These are phyloP conservation scores for Lantana camara DNA, from an alignment of 257 asterid species.

Conservation along the genomic window DNA sequence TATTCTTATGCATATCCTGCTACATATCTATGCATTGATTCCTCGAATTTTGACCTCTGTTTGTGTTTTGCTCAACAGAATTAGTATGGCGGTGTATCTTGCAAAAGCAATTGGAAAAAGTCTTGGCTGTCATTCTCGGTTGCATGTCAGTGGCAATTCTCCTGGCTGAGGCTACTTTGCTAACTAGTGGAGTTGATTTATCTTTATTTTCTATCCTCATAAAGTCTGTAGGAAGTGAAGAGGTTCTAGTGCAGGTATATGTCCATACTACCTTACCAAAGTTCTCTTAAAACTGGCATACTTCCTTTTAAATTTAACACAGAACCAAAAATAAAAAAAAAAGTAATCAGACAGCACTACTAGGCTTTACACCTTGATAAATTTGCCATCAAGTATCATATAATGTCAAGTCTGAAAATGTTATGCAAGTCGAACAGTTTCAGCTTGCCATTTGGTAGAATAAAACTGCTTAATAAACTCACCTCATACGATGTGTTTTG, in stretches of 20 bases:
- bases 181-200: conserved; percentile 94
- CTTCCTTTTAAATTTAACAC: neutral
- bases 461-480: too few relatives aligned
- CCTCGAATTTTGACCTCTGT: conserved; percentile 19
- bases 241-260: conserved; percentile 93
- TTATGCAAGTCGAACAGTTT: neutral
- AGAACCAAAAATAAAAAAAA: too few relatives aligned
- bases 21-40: neutral
- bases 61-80: conserved; percentile 52
- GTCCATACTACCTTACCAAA: conserved; percentile 17
- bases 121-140: conserved; percentile 82
- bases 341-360: neutral
- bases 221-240: conserved; percentile 85
- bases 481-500: neutral
- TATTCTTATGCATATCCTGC: neutral
- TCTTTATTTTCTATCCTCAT: conserved; percentile 88
- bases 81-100: conserved; percentile 90
- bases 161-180: conserved; percentile 95
- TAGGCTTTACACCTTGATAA: neutral
- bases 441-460: neutral
- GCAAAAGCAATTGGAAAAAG: conserved; percentile 68
- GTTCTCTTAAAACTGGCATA: conserved; percentile 17
- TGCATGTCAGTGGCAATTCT: conserved; percentile 94
- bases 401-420: neutral
- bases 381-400: neutral